Conservation (phyloP, 2,329 filamentous ascomycete species). For the Gaeumannomyces tritici region DNA sequence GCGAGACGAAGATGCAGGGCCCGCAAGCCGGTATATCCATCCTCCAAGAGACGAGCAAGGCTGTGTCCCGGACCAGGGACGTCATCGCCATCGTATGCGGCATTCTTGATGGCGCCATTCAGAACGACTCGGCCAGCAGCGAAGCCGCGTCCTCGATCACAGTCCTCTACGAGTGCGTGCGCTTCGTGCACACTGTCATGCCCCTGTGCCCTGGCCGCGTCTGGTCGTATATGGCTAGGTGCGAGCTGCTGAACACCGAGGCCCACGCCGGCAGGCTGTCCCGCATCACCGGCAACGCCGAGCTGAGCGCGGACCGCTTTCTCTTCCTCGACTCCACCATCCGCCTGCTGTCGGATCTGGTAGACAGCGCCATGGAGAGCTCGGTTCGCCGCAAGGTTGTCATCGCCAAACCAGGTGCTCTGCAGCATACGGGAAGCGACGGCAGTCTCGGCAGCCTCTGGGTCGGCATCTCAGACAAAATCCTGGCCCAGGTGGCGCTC, state of each 20-base stretch:
- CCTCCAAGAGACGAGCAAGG: constrained; percentile 49
- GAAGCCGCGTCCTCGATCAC: constrained; percentile 53
- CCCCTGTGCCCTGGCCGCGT: constrained; percentile 71
- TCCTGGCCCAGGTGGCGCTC: constrained; percentile 60
- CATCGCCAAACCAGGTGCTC: neutral
- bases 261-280: constrained; percentile 68
- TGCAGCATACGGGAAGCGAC: constrained; percentile 14
- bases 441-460: constrained; percentile 48
- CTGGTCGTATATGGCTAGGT: constrained; percentile 82
- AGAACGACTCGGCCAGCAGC: constrained; percentile 45
- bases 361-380: constrained; percentile 65
- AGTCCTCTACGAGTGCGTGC: constrained; percentile 60
- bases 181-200: constrained; percentile 68
- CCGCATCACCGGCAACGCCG: constrained; percentile 70
- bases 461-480: constrained; percentile 68
- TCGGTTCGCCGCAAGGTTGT: constrained; percentile 53
- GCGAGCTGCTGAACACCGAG: constrained; percentile 67
- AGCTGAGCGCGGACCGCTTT: constrained; percentile 68
- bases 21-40: constrained; percentile 33
- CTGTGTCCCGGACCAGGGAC: constrained; percentile 51
- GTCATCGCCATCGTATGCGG: constrained; percentile 76
- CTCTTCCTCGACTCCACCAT: constrained; percentile 68
- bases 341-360: constrained; percentile 61
- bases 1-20: constrained; percentile 24
- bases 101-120: constrained; percentile 65